Conservation (phyloP, 2,329 filamentous ascomycete genomes). For the Nothophaeocryptopus gaeumannii region DNA sequence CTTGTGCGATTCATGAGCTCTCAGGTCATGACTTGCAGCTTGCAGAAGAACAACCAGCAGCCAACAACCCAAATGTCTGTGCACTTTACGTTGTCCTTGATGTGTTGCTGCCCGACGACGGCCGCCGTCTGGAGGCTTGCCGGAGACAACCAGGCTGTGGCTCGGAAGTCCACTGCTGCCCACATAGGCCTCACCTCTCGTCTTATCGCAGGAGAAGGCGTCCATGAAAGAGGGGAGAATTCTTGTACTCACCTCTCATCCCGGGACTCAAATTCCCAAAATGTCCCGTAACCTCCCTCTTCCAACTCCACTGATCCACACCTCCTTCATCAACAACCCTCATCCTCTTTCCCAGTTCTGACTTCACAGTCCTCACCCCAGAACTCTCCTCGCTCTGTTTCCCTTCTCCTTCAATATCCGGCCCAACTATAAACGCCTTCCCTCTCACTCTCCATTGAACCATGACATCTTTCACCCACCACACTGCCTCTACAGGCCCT, state of each 20-base stretch:
- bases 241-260: constrained; percentile 61
- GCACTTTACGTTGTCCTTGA: no score
- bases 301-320: constrained; percentile 68
- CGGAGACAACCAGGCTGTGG: constrained; percentile 11
- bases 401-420: constrained; percentile 58
- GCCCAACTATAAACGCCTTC: constrained; percentile 69
- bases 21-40: no score
- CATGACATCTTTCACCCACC: constrained; percentile 68
- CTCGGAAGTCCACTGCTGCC: not conserved
- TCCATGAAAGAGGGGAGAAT: not conserved
- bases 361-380: constrained; percentile 58
- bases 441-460: constrained; percentile 87
- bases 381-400: constrained; percentile 42
- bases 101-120: not conserved
- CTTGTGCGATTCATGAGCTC: no score
- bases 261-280: constrained; percentile 84
- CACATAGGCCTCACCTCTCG: no score
- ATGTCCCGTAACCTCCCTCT: constrained; percentile 74
- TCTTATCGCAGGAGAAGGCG: no score
- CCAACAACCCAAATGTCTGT: no score
- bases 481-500: constrained; percentile 74
- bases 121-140: constrained; percentile 2
- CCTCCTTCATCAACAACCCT: constrained; percentile 48
- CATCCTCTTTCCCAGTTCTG: constrained; percentile 63
- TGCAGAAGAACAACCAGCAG: no score